Evolutionary conservation across 768 basidiomycete genomes (phyloP).

Genomic region (Trametes cingulata): DNA sequence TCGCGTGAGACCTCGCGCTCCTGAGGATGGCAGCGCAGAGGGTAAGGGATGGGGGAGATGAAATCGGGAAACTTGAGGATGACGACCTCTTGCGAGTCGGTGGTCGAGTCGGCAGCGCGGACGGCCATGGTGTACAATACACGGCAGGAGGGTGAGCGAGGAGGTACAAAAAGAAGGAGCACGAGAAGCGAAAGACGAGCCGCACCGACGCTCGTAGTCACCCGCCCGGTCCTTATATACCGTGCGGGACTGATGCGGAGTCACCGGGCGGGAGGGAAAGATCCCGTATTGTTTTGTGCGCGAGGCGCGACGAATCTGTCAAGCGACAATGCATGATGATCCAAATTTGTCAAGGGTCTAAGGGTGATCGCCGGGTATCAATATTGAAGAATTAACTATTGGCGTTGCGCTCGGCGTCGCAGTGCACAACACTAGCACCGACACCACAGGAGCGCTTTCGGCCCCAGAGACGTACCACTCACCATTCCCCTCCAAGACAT

Average conservation of each 20-base stretch:
- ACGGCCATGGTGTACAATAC: constrained; percentile 21
- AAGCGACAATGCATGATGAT: constrained; percentile 18
- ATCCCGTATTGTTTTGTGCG: constrained; percentile 21
- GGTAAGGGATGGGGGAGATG: constrained; percentile 41
- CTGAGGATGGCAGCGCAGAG: constrained; percentile 36
- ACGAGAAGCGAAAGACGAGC: constrained; percentile 13
- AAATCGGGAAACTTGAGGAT: constrained; percentile 43
- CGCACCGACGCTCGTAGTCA: constrained; percentile 1
- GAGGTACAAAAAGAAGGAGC: constrained; percentile 15
- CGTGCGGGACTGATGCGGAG: constrained; percentile 19
- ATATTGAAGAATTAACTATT: constrained; percentile 10
- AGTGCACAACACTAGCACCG: neutral
- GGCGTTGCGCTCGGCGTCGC: constrained; percentile 11
- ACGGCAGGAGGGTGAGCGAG: neutral
- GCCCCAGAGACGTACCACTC: neutral
- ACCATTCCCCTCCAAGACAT: neutral
- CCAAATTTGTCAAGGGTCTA: constrained; percentile 18
- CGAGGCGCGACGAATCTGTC: constrained; percentile 23
- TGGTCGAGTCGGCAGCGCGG: constrained; percentile 4
- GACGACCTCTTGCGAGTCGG: constrained; percentile 11
- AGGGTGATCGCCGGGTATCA: constrained; percentile 20
- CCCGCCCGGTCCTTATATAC: constrained; percentile 18
- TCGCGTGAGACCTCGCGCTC: constrained; percentile 38
- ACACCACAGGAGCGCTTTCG: constrained; percentile 12
- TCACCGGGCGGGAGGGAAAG: constrained; percentile 17